Evolutionary conservation across 129 eudicot genomes (phyloP).

Genomic region (Calendula officinalis): DNA sequence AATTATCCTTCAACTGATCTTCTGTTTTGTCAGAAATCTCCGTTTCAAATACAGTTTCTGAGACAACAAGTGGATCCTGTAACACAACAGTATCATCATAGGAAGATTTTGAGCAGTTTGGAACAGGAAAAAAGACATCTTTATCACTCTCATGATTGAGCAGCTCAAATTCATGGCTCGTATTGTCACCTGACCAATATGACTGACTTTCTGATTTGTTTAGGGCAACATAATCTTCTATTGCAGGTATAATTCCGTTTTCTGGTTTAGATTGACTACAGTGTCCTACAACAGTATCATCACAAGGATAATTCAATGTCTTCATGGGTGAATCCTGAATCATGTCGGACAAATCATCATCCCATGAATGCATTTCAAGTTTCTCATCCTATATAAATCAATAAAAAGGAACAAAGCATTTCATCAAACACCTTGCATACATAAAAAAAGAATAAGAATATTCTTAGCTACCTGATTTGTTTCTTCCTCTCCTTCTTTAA

Average conservation of each 20-base stretch:
- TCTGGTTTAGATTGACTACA: background rate
- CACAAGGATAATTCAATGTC: conserved; percentile 25
- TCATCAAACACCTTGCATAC: conserved; percentile 18
- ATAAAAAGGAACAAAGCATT: conserved; percentile 13
- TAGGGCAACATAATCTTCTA: conserved; percentile 3
- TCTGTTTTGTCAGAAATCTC: conserved; percentile 11
- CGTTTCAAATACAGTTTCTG: conserved; percentile 7
- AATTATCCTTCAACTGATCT: conserved; percentile 13
- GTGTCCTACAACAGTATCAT: conserved; percentile 31
- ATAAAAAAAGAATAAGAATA: background rate
- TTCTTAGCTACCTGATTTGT: background rate
- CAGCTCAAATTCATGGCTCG: background rate
- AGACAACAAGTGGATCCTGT: conserved; percentile 19
- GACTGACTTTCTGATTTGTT: background rate
- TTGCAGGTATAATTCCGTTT: background rate
- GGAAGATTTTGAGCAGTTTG: conserved; percentile 20
- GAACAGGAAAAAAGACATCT: background rate
- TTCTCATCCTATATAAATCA: conserved; percentile 47
- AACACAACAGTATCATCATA: conserved; percentile 1
- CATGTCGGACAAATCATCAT: conserved; percentile 28
- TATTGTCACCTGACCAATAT: background rate
- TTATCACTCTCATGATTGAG: background rate
- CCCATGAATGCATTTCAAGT: conserved; percentile 23
- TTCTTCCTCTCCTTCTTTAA: conserved; percentile 32
- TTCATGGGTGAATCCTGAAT: conserved; percentile 11